Conservation (phyloP, 768 basidiomycete genomes). For the Phylloporus arenicola region DNA sequence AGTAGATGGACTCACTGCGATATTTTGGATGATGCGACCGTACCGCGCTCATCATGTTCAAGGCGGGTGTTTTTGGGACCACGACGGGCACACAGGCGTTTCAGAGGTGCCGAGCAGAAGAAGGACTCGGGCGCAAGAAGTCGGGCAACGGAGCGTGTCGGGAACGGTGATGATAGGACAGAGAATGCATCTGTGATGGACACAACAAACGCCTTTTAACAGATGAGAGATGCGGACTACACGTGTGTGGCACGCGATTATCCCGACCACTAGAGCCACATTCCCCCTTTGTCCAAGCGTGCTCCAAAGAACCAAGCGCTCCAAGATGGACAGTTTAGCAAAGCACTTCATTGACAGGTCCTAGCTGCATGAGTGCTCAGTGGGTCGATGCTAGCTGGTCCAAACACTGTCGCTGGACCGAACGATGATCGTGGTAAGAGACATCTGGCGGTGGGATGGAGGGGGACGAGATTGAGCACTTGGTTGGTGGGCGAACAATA, state of each 20-base stretch:
- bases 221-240: constrained; percentile 24
- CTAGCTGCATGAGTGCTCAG: not conserved
- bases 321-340: not conserved
- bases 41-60: constrained; percentile 5
- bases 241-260: constrained; percentile 32
- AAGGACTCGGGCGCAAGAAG: not conserved
- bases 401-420: constrained; percentile 1
- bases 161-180: constrained; percentile 6
- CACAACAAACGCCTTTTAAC: constrained; percentile 24
- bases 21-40: constrained; percentile 21
- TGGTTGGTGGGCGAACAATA: not conserved
- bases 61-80: constrained; percentile 4
- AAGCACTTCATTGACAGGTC: constrained; percentile 12
- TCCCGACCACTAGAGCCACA: constrained; percentile 16
- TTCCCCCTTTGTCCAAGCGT: constrained; percentile 12
- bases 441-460: not conserved
- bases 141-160: constrained; percentile 1
- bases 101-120: not conserved
- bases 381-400: not conserved
- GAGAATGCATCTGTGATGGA: constrained; percentile 20
- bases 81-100: not conserved
- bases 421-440: not conserved
- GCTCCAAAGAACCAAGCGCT: constrained; percentile 1
- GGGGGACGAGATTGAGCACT: not conserved
- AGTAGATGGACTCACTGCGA: constrained; percentile 26